These are phyloP conservation scores for Talaromyces sp. DNA, from an alignment of 2,329 filamentous ascomycete species.

Conservation along the genomic window DNA sequence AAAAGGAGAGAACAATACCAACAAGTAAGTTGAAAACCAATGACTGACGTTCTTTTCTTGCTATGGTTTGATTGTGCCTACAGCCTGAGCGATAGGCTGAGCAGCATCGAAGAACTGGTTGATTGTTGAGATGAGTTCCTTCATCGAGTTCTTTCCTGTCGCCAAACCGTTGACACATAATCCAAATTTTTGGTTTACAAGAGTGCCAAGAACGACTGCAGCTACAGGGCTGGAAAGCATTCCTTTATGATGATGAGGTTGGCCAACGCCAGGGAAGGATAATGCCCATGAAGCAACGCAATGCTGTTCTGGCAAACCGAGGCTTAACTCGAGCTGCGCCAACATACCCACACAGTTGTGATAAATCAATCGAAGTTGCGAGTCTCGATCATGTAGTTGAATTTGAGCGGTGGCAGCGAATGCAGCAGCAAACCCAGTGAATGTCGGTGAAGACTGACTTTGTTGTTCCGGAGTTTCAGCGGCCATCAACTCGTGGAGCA, in stretches of 20 bases:
- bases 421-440: slow-evolving; percentile 5
- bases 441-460: slow-evolving; percentile 12
- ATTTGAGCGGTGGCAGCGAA: slow-evolving; percentile 3
- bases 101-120: slow-evolving; percentile 14
- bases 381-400: slow-evolving; percentile 9
- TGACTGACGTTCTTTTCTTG: background rate
- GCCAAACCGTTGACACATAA: slow-evolving; percentile 17
- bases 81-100: background rate
- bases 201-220: slow-evolving; percentile 8
- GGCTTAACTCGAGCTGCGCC: slow-evolving; percentile 12
- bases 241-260: background rate
- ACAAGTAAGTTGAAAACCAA: background rate
- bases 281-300: slow-evolving; percentile 7
- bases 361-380: slow-evolving; percentile 15
- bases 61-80: slow-evolving; percentile 1
- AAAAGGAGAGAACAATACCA: background rate
- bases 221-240: slow-evolving; percentile 12
- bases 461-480: slow-evolving; percentile 4
- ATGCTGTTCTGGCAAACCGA: slow-evolving; percentile 16
- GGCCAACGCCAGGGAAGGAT: background rate
- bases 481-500: slow-evolving; percentile 17
- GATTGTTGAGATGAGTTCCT: slow-evolving; percentile 16
- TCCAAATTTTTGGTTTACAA: slow-evolving; percentile 14
- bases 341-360: slow-evolving; percentile 17
- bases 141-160: slow-evolving; percentile 16